Conservation (phyloP, 2,329 filamentous ascomycete species). For the Elsinoe necatrix region DNA sequence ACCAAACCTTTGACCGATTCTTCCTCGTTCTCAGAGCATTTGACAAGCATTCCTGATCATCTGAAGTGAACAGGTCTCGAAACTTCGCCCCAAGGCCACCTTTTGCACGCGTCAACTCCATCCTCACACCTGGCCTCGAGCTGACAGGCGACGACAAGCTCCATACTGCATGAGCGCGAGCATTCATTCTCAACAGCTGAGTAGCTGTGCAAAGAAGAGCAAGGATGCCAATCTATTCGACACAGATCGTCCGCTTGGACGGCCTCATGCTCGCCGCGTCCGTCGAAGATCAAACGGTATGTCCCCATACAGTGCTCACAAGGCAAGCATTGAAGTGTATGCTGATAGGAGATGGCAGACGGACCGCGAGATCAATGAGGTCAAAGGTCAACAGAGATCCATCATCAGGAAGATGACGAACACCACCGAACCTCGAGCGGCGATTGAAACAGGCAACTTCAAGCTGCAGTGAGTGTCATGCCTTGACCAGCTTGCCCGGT, state of each 20-base stretch:
- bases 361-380: conserved; percentile 60
- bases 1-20: too few species aligned
- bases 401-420: conserved; percentile 80
- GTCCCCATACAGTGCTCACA: conserved; percentile 31
- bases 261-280: conserved; percentile 95
- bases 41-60: not conserved
- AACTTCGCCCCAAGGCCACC: not conserved
- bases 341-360: conserved; percentile 1
- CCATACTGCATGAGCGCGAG: not conserved
- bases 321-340: conserved; percentile 34
- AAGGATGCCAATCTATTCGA: conserved; percentile 43
- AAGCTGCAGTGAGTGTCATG: conserved; percentile 66
- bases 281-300: conserved; percentile 62
- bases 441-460: conserved; percentile 76
- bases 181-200: not conserved
- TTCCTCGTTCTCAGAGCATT: too few species aligned
- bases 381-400: conserved; percentile 85
- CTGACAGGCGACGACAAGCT: not conserved
- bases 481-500: not conserved
- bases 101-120: not conserved
- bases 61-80: not conserved
- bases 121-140: conserved; percentile 1
- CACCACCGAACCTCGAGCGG: conserved; percentile 83
- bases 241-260: conserved; percentile 88
- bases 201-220: not conserved